Base-by-base conservation (phyloP, 176 grass and related monocot species). In the Guadua angustifolia region DNA sequence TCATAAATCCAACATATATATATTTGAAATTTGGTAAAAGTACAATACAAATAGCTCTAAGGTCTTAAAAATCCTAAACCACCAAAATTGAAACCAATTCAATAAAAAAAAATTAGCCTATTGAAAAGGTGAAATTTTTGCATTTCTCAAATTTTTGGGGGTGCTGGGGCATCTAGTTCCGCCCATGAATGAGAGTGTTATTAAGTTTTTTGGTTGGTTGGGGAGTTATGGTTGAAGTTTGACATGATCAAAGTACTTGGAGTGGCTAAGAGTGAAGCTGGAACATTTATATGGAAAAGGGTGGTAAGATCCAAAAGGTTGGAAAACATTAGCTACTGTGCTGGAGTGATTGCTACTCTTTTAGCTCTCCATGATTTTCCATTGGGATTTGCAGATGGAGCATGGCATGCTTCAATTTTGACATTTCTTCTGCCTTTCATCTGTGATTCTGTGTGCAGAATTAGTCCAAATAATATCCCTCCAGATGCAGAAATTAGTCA, bases 141-240 rank as follows among this genome's bases (percentile, higher is more conserved):
- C n/a, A n/a, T n/a, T n/a, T n/a, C n/a, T n/a, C n/a, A n/a, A n/a
- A n/a, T n/a, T n/a, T n/a, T n/a, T n/a, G n/a, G n/a, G n/a, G n/a
- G n/a, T n/a, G n/a, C n/a, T n/a, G n/a, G n/a, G n/a, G n/a, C n/a
- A n/a, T n/a, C n/a, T n/a, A n/a, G n/a, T n/a, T n/a, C n/a, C n/a
- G n/a, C n/a, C n/a, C n/a, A n/a, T n/a, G n/a, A n/a, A n/a, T n/a
- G 53, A 45, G 44, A 49, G 38, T 32, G 16, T 21, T 71, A 51
- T 24, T 11, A 55, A 42, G 51, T 42, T 26, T 69, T 66, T 49
- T 16, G 9, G 56, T 82, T 49, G 1, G 5, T 49, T 84, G 14
- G 49, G 75, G 21, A 21, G 50, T 66, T 74, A 38, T 62, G 72
- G 42, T 43, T 62, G 45, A 14, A 47, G 45, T 78, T 77, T 61